A percentile compares a stretch with the other conserved stretches of the same genome.
Conservation (phyloP, 2,329 filamentous ascomycete species). For the Aspergillus sp. region DNA sequence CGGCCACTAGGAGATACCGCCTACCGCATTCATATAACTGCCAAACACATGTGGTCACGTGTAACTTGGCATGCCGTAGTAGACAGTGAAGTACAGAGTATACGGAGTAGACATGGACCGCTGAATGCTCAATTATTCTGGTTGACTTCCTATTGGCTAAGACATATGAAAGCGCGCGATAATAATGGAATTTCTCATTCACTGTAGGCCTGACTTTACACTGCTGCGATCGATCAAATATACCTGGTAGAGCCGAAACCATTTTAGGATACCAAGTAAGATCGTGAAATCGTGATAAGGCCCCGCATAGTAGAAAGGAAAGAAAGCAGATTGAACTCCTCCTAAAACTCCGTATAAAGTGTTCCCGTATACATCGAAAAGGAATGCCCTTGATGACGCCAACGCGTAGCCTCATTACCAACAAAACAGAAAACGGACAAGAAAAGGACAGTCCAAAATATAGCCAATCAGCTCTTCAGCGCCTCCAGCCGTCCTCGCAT, state of each 20-base stretch:
- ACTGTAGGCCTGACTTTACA: no score
- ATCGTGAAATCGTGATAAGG: not conserved
- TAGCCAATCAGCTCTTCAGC: slow-evolving; percentile 63
- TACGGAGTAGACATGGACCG: no score
- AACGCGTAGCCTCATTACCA: slow-evolving; percentile 4
- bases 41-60: no score
- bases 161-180: no score
- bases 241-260: no score
- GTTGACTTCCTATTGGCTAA: no score
- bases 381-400: not conserved
- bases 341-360: not conserved
- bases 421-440: slow-evolving; percentile 1
- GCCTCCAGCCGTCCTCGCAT: slow-evolving; percentile 90
- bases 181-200: no score
- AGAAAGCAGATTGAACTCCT: not conserved
- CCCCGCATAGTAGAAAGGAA: not conserved
- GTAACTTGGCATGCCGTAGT: no score
- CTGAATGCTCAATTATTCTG: no score
- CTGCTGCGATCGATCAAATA: not conserved
- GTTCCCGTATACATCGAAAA: not conserved
- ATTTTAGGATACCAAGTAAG: no score
- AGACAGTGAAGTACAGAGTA: no score
- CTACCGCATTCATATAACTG: no score
- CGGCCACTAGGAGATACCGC: not conserved
- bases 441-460: not conserved